Conservation (phyloP, 2,329 filamentous ascomycete genomes). For the Albophoma yamanashiensis region DNA sequence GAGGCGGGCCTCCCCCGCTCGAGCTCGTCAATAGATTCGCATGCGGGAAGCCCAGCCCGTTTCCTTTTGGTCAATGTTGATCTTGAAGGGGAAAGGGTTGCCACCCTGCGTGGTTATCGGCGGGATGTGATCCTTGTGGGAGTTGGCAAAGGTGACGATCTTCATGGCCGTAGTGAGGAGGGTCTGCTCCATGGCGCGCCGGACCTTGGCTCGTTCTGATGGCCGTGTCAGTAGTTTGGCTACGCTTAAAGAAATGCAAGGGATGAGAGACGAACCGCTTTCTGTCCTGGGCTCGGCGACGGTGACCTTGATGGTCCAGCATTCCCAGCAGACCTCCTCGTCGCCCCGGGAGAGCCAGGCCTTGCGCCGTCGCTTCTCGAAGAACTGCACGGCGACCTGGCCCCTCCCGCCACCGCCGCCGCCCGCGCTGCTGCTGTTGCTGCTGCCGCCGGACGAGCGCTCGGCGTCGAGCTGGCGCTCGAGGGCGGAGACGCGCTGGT, state of each 20-base stretch:
- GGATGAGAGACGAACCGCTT: constrained; percentile 48
- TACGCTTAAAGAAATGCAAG: neutral
- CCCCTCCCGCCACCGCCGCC: constrained; percentile 52
- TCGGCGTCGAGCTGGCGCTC: constrained; percentile 64
- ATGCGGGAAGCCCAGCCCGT: constrained; percentile 69
- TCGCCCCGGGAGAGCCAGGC: constrained; percentile 70
- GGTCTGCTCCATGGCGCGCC: constrained; percentile 82
- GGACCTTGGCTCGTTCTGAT: constrained; percentile 78
- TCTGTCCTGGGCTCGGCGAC: constrained; percentile 83
- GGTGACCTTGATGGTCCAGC: constrained; percentile 90
- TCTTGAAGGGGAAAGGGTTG: constrained; percentile 93
- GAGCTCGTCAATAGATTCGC: constrained; percentile 50
- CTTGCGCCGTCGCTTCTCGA: constrained; percentile 82
- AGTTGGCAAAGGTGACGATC: constrained; percentile 77
- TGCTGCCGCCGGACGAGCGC: constrained; percentile 24
- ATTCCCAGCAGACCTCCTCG: constrained; percentile 95
- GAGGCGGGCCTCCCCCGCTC: no score
- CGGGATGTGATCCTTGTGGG: constrained; percentile 90
- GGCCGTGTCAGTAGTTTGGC: neutral
- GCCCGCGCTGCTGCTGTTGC: constrained; percentile 1
- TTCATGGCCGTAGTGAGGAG: constrained; percentile 82
- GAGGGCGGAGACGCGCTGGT: constrained; percentile 71
- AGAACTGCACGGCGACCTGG: constrained; percentile 82
- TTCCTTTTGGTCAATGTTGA: constrained; percentile 74
- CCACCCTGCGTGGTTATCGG: constrained; percentile 90